Percentiles rank a stretch among this genome's conserved stretches.
Conservation (phyloP, 2,329 filamentous ascomycete genomes). For the Trichoderma arundinaceum region DNA sequence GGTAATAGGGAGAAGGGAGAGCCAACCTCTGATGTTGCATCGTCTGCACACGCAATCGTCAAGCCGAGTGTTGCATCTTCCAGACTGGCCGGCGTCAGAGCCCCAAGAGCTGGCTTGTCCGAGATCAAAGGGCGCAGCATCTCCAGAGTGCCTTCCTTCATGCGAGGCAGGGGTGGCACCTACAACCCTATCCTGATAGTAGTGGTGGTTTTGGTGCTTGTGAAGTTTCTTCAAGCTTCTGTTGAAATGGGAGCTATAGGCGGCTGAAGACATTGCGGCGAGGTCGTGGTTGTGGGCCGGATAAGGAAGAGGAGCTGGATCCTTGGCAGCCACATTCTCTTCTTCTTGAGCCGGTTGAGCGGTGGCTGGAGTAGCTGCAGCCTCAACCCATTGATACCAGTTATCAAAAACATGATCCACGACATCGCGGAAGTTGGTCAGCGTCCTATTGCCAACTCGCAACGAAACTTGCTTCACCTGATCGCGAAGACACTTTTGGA, state of each 20-base stretch:
- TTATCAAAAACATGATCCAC: constrained; percentile 14
- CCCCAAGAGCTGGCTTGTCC: constrained; percentile 10
- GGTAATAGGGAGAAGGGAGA: background rate
- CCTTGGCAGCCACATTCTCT: background rate
- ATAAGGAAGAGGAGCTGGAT: background rate
- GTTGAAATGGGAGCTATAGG: background rate
- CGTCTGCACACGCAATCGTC: constrained; percentile 30
- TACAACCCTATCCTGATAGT: background rate
- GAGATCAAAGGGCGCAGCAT: constrained; percentile 3
- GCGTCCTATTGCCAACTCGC: background rate
- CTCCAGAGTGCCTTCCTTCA: background rate
- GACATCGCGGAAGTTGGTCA: constrained; percentile 3
- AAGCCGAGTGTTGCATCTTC: background rate
- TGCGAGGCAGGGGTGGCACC: background rate
- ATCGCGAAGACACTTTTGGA: background rate
- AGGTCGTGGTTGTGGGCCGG: constrained; percentile 17
- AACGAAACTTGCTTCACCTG: background rate
- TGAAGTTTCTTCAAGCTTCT: constrained; percentile 6
- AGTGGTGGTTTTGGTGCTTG: background rate
- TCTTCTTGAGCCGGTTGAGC: background rate
- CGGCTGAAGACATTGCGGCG: background rate
- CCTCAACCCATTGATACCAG: constrained; percentile 4
- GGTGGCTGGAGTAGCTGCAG: background rate
- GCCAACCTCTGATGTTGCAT: constrained; percentile 32
- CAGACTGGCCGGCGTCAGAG: constrained; percentile 6